A percentile compares a stretch with the other conserved stretches of the same genome.
phyloP scores from a whole-genome alignment of 805 yeast species.

The Debaryomyces castellii region DNA sequence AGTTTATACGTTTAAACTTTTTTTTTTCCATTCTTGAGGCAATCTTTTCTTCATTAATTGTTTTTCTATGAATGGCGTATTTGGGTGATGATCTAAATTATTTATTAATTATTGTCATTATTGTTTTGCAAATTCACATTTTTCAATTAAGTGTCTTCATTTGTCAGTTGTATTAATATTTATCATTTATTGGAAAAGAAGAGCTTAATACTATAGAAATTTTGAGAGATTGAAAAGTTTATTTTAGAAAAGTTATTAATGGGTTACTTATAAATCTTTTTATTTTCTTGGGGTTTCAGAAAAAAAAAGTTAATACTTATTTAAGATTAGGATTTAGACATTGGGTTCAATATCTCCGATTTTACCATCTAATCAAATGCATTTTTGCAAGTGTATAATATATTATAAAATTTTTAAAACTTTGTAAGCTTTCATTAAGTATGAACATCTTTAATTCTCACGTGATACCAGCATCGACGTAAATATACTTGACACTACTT shows the following conservation, averaged over 20 bases:
- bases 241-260: conserved; percentile 22
- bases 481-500: not conserved
- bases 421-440: not conserved
- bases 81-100: conserved; percentile 7
- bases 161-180: conserved; percentile 5
- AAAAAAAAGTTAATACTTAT: conserved; percentile 16
- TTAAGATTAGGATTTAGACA: conserved; percentile 39
- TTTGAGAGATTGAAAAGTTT: conserved; percentile 11
- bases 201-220: conserved; percentile 5
- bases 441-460: not conserved
- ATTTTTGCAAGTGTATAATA: conserved; percentile 19
- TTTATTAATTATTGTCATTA: conserved; percentile 1
- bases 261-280: conserved; percentile 25
- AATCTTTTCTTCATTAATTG: conserved; percentile 14
- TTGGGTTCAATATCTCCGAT: conserved; percentile 27
- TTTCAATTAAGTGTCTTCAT: conserved; percentile 4
- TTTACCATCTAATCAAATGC: conserved; percentile 25
- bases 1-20: conserved; percentile 17
- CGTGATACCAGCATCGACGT: not conserved
- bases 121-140: not conserved
- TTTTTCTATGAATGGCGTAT: conserved; percentile 5
- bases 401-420: not conserved
- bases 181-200: conserved; percentile 11
- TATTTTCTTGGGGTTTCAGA: conserved; percentile 19
- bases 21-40: conserved; percentile 9